These are phyloP conservation scores for Diaporthe sp. DNA, from an alignment of 2,329 filamentous ascomycete genomes.

Conservation along the genomic window DNA sequence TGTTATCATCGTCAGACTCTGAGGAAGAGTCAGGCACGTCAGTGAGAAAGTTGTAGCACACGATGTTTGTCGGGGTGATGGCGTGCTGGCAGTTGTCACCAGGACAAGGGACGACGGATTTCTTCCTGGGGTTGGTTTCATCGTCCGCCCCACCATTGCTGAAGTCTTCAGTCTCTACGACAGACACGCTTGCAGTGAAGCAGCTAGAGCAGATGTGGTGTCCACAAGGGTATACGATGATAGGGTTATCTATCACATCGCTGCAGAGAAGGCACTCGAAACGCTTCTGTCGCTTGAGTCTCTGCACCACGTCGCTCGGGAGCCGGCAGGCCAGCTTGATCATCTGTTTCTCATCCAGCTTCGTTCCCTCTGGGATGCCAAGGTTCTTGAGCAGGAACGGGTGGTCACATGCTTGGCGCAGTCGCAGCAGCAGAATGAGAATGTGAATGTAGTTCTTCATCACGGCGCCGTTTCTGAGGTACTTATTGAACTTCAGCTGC, in stretches of 20 bases:
- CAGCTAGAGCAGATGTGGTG: constrained; percentile 49
- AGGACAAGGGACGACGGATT: not conserved
- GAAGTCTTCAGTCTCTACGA: not conserved
- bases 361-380: constrained; percentile 48
- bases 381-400: constrained; percentile 69
- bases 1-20: not conserved
- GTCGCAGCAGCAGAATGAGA: constrained; percentile 79
- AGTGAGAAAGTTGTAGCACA: constrained; percentile 23
- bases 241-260: constrained; percentile 39
- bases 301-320: constrained; percentile 40
- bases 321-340: constrained; percentile 45
- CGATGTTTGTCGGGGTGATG: constrained; percentile 24
- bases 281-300: not conserved
- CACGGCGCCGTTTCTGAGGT: constrained; percentile 43
- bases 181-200: constrained; percentile 45
- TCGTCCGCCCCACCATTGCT: not conserved
- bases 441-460: constrained; percentile 78
- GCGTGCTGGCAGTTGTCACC: not conserved
- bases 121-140: not conserved
- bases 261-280: constrained; percentile 31
- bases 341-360: constrained; percentile 49
- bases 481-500: constrained; percentile 47
- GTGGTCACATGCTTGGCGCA: constrained; percentile 84
- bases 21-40: not conserved
- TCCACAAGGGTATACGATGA: constrained; percentile 50